Evolutionary conservation across 2,329 filamentous ascomycete species (phyloP).

Genomic region (Leptoxyphium fumago): DNA sequence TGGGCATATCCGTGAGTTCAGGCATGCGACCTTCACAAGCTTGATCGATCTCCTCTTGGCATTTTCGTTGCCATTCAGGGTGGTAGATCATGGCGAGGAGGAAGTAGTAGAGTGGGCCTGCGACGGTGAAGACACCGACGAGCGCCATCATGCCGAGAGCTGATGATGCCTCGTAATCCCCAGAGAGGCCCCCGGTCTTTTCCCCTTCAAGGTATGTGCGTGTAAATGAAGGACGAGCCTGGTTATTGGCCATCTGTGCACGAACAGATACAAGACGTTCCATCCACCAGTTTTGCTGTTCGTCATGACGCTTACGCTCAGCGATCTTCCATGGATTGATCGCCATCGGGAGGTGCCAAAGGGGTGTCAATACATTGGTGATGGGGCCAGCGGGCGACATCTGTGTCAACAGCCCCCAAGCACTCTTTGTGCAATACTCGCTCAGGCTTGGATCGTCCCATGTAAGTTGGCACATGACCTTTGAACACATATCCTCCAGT

Average conservation of each 20-base stretch:
- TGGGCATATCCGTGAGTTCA: conserved; percentile 24
- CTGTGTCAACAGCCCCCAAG: conserved; percentile 42
- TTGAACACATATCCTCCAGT: conserved; percentile 43
- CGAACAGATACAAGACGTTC: conserved; percentile 25
- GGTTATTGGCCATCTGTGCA: conserved; percentile 26
- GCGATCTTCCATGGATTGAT: conserved; percentile 41
- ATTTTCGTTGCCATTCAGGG: conserved; percentile 32
- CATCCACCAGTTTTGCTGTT: conserved; percentile 40
- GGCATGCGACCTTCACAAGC: conserved; percentile 27
- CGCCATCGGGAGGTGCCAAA: conserved; percentile 36
- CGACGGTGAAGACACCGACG: conserved; percentile 22
- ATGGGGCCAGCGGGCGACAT: conserved; percentile 45
- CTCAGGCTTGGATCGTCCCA: conserved; percentile 39
- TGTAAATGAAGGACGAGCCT: conserved; percentile 28
- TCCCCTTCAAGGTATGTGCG: conserved; percentile 29
- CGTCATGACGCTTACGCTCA: conserved; percentile 38
- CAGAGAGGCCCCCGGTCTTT: conserved; percentile 19
- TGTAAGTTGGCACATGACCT: conserved; percentile 39
- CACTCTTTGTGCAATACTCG: conserved; percentile 34
- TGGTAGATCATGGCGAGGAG: conserved; percentile 32
- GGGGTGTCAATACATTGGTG: conserved; percentile 40
- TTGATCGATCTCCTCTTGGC: conserved; percentile 32
- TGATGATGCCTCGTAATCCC: conserved; percentile 21
- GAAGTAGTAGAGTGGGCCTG: conserved; percentile 15
- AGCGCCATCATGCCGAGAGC: conserved; percentile 22